Evolutionary conservation across 2,329 filamentous ascomycete species (phyloP).

Genomic region (Thielaviopsis punctulata): DNA sequence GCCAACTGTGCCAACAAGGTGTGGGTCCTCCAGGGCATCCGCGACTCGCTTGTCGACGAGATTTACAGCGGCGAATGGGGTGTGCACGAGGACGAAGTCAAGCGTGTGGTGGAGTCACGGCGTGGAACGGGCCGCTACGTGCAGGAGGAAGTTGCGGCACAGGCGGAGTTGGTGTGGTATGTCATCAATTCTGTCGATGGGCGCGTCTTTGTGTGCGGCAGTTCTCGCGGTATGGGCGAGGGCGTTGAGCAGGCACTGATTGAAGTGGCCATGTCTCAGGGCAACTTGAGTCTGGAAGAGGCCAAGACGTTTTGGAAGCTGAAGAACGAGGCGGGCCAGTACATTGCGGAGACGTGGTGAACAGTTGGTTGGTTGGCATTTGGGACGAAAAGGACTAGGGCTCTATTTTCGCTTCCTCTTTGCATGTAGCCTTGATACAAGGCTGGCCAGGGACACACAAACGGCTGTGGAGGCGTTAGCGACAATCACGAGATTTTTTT

Average conservation of each 20-base stretch:
- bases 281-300: slow-evolving; percentile 65
- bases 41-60: slow-evolving; percentile 89
- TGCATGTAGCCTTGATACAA: not conserved
- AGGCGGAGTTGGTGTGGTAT: slow-evolving; percentile 96
- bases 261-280: slow-evolving; percentile 84
- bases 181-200: slow-evolving; percentile 94
- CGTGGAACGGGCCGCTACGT: slow-evolving; percentile 76
- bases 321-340: slow-evolving; percentile 86
- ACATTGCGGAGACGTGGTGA: slow-evolving; percentile 71
- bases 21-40: slow-evolving; percentile 85
- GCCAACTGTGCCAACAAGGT: slow-evolving; percentile 97
- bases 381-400: not conserved
- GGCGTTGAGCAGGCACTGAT: slow-evolving; percentile 78
- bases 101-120: slow-evolving; percentile 63
- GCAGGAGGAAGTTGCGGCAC: slow-evolving; percentile 80
- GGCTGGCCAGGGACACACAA: not conserved
- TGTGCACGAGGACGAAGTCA: slow-evolving; percentile 73
- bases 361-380: not conserved
- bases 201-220: slow-evolving; percentile 89
- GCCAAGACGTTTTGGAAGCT: slow-evolving; percentile 76
- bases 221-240: slow-evolving; percentile 92
- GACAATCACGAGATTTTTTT: not conserved
- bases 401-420: not conserved
- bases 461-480: not conserved
- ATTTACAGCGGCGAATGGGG: slow-evolving; percentile 95